Conservation (phyloP, 306 rosid species). For the Prunus kanzakura region DNA sequence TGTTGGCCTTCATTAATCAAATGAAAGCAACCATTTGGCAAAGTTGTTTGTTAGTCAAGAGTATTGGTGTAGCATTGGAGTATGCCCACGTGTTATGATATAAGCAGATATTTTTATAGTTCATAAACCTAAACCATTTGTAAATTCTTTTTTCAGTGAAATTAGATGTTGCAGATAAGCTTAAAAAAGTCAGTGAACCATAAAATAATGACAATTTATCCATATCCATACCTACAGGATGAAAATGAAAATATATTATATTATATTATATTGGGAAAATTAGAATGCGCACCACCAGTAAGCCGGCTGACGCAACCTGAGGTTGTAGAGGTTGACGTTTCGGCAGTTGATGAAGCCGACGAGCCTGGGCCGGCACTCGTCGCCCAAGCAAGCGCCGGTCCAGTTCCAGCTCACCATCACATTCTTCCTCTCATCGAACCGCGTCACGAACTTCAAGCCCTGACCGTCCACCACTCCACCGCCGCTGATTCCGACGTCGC, state of each 20-base stretch:
- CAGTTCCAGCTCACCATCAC: slow-evolving; percentile 93
- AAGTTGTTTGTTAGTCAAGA: no score
- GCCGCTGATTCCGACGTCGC: slow-evolving; percentile 68
- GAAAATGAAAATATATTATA: not conserved
- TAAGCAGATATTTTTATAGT: no score
- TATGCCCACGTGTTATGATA: no score
- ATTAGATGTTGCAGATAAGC: not conserved
- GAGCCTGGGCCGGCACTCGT: slow-evolving; percentile 85
- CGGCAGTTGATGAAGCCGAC: slow-evolving; percentile 61
- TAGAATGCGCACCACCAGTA: slow-evolving; percentile 77
- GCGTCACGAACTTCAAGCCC: slow-evolving; percentile 64
- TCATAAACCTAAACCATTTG: no score
- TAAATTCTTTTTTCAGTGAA: no score
- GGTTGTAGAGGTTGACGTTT: slow-evolving; percentile 49
- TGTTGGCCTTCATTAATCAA: no score
- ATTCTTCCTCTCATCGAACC: slow-evolving; percentile 68
- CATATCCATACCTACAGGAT: not conserved
- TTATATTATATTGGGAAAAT: not conserved
- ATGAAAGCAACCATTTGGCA: no score
- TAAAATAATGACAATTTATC: not conserved
- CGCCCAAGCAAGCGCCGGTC: slow-evolving; percentile 78
- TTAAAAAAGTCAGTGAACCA: not conserved
- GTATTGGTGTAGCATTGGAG: no score
- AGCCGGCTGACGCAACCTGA: slow-evolving; percentile 68
- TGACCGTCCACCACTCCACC: slow-evolving; percentile 94